These are phyloP conservation scores for Vigna reflexopilosa DNA, from an alignment of 306 rosid genomes.

Conservation along the genomic window DNA sequence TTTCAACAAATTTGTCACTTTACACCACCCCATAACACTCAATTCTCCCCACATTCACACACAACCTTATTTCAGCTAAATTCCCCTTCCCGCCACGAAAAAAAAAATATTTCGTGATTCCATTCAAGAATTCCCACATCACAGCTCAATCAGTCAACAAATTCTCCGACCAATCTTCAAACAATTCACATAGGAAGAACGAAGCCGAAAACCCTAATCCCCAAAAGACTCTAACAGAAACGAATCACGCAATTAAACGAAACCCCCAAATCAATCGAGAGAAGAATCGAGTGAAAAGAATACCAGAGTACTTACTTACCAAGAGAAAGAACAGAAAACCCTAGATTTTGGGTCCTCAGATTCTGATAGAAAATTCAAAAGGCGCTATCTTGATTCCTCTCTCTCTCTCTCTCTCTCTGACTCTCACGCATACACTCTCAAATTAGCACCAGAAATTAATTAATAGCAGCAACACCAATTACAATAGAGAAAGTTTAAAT, in stretches of 20 bases:
- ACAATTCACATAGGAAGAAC: slow-evolving; percentile 6
- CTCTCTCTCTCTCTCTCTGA: slow-evolving; percentile 14
- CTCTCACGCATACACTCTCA: slow-evolving; percentile 40
- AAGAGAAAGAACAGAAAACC: slow-evolving; percentile 44
- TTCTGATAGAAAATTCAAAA: slow-evolving; percentile 56
- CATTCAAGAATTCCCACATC: slow-evolving; percentile 41
- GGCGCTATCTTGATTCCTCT: slow-evolving; percentile 63
- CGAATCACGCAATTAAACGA: slow-evolving; percentile 40
- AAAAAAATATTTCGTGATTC: slow-evolving; percentile 27
- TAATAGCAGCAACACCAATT: slow-evolving; percentile 21
- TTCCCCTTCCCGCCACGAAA: slow-evolving; percentile 29
- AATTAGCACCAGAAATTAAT: slow-evolving; percentile 44
- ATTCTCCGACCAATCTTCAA: slow-evolving; percentile 32
- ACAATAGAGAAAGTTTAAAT: slow-evolving; percentile 16
- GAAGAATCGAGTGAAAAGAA: slow-evolving; percentile 12
- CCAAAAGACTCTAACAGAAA: slow-evolving; percentile 26
- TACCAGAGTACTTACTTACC: slow-evolving; percentile 46
- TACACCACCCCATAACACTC: slow-evolving; percentile 15
- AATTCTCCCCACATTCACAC: slow-evolving; percentile 47
- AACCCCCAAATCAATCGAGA: slow-evolving; percentile 27
- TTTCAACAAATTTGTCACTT: slow-evolving; percentile 19
- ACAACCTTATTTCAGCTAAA: slow-evolving; percentile 25
- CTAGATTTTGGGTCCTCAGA: slow-evolving; percentile 61
- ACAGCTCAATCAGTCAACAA: slow-evolving; percentile 43
- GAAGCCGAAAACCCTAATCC: slow-evolving; percentile 49